A percentile compares a stretch with the other conserved stretches of the same genome.
Conservation (phyloP, 306 rosid genomes). For the Crataegus laevigata region DNA sequence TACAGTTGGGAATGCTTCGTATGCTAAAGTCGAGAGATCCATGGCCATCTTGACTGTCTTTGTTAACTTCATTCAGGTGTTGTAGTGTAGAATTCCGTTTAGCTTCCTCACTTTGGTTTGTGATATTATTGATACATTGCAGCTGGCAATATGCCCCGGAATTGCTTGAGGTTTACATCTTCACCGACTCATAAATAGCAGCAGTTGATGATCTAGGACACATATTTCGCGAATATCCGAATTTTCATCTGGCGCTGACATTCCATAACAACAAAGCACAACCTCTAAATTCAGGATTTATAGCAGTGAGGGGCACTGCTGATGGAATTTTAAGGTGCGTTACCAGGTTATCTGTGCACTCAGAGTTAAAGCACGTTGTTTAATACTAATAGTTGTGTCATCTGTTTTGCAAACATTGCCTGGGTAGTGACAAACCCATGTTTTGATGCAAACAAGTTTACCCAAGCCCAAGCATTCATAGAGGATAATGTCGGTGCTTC, state of each 20-base stretch:
- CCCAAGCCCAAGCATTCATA: constrained; percentile 43
- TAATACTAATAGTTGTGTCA: not conserved
- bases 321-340: constrained; percentile 70
- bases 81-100: too few species aligned
- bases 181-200: constrained; percentile 89
- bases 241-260: constrained; percentile 77
- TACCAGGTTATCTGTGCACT: not conserved
- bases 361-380: not conserved
- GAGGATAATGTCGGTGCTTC: constrained; percentile 58
- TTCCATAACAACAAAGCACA: constrained; percentile 88
- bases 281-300: constrained; percentile 91
- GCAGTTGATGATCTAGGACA: constrained; percentile 75
- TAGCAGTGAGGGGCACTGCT: constrained; percentile 83
- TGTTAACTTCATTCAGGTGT: constrained; percentile 73
- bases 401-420: constrained; percentile 30
- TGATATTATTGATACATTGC: constrained; percentile 16
- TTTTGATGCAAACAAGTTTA: constrained; percentile 55
- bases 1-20: constrained; percentile 54
- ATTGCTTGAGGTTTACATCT: constrained; percentile 31
- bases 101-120: too few species aligned
- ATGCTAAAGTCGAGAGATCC: constrained; percentile 62
- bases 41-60: constrained; percentile 70
- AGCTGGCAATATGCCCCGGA: constrained; percentile 79
- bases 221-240: constrained; percentile 49
- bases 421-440: constrained; percentile 76